Evolutionary conservation across 192 early-diverging fungal genomes (phyloP).

Genomic region (Haplosporangium gracile): DNA sequence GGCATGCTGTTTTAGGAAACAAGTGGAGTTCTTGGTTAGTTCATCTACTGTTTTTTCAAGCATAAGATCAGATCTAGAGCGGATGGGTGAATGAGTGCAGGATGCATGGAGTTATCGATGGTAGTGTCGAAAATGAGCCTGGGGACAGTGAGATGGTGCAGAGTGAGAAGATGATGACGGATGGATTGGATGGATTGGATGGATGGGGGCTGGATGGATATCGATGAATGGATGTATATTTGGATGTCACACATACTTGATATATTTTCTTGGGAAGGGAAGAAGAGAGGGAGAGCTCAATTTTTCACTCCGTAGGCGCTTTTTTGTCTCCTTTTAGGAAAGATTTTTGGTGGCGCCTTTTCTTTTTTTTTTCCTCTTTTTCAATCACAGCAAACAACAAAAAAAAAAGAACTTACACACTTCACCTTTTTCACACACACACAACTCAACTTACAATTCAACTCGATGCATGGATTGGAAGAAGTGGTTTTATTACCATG

Average conservation of each 20-base stretch:
- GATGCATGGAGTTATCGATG: background rate
- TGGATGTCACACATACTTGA: conserved; percentile 19
- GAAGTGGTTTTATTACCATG: too few relatives aligned
- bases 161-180: background rate
- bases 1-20: conserved; percentile 70
- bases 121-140: background rate
- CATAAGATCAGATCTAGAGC: background rate
- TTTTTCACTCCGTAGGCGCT: background rate
- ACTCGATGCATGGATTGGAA: too few relatives aligned
- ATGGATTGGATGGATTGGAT: background rate
- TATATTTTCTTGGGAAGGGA: conserved; percentile 7
- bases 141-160: background rate
- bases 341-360: background rate
- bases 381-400: background rate
- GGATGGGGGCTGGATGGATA: conserved; percentile 7
- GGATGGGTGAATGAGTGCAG: background rate
- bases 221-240: conserved; percentile 55
- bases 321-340: background rate
- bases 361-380: too few relatives aligned
- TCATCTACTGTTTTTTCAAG: background rate
- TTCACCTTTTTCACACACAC: too few relatives aligned
- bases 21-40: background rate
- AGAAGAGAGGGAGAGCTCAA: conserved; percentile 8
- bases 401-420: too few relatives aligned
- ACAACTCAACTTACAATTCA: too few relatives aligned